These are phyloP conservation scores for Penicillium crustosum DNA, from an alignment of 2,329 filamentous ascomycete genomes.

Conservation along the genomic window DNA sequence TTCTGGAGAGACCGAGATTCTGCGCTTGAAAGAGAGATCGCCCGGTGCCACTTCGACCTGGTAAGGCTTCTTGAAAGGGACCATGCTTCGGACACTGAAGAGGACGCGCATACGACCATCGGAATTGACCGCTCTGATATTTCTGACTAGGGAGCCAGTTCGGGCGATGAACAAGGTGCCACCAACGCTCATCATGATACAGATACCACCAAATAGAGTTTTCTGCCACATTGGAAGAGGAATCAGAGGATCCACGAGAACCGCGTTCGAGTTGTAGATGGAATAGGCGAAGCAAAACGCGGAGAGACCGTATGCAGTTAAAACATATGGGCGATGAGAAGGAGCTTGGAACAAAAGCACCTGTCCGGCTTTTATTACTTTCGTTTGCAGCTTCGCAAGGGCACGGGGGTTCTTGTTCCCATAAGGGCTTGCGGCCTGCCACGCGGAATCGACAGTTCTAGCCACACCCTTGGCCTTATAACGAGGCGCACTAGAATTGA, in stretches of 20 bases:
- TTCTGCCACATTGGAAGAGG: constrained; percentile 59
- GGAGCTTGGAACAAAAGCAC: constrained; percentile 65
- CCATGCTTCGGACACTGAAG: constrained; percentile 38
- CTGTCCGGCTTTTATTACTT: constrained; percentile 31
- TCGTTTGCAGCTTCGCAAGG: constrained; percentile 54
- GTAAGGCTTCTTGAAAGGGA: constrained; percentile 41
- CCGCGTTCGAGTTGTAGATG: constrained; percentile 52
- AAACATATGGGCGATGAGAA: constrained; percentile 63
- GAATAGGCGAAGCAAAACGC: constrained; percentile 55
- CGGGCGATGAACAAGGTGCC: constrained; percentile 61
- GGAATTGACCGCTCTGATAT: constrained; percentile 54
- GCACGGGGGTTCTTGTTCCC: constrained; percentile 12
- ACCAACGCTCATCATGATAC: constrained; percentile 59
- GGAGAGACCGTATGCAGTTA: constrained; percentile 59
- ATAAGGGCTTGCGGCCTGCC: constrained; percentile 14
- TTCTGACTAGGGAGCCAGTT: constrained; percentile 58
- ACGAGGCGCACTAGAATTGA: constrained; percentile 31
- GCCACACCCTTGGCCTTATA: constrained; percentile 19
- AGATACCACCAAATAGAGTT: constrained; percentile 58
- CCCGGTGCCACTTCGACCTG: constrained; percentile 34
- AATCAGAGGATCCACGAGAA: constrained; percentile 52
- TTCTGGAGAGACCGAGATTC: constrained; percentile 37
- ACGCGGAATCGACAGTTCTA: constrained; percentile 10
- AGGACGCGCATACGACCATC: constrained; percentile 34
- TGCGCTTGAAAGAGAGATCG: constrained; percentile 20